Evolutionary conservation across 176 grass and related monocot genomes (phyloP), one percentile per base, ranked within the genome.

Genomic region (Rhipidocladum racemiflorum): DNA sequence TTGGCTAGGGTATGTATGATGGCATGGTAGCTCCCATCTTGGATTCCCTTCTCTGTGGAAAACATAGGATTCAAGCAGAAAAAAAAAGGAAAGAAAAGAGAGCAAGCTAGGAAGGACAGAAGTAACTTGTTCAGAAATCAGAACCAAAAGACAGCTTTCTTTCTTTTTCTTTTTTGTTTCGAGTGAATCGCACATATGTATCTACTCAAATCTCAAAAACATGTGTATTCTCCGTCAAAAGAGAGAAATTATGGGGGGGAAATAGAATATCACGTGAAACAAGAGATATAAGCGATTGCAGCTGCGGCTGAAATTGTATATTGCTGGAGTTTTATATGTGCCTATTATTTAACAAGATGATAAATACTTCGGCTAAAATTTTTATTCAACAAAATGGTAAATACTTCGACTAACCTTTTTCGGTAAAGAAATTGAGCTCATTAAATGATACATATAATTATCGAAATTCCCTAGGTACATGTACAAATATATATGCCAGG

Each of bases 1-100:
- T 85, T 85, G 45, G 57, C 68, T 73, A 21, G 28, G 68, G 15
- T 42, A 17, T 72, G 49, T 9, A 38, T 80, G 55, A 74, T 63
- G 54, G 63, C 51, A 44, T 70, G 25, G 10, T 61, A 76, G 53
- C 71, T 81, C 55, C 43, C 60, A 28, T 85, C 87, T 85, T 81
- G 70, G 77, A 89, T 85, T 76, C 87, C 82, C 43, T 21, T 89
- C 5, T 28, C n/a, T 38, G 36, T 73, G 39, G n/a, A 70, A 70
- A 70, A 76, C 63, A 89, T 71, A 70, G 71, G 56, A 65, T 76
- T 46, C 71, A 77, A 59, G 78, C 64, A 81, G 7, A 76, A 63
- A 81, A n/a, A 67, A 21, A 13, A 9, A 9, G 28, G 35, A 5
- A 32, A 20, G 8, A 32, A 20, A 71, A 25, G 9, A 69, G 64